Evolutionary conservation across 1,284 basidiomycete genomes (phyloP).

Genomic region (Leccinum laetum): DNA sequence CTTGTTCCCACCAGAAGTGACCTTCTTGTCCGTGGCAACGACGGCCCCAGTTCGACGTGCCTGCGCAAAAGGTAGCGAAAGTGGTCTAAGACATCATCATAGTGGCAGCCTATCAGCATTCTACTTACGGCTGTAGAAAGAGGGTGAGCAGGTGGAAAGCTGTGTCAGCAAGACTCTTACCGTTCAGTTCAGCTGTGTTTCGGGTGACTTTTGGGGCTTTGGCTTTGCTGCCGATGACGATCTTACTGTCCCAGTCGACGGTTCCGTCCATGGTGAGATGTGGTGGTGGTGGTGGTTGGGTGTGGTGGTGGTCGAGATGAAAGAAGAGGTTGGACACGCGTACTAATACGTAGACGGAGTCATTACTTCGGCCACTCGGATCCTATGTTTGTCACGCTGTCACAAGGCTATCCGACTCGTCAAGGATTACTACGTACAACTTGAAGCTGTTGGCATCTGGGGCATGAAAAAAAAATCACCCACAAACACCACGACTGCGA

Average conservation of each 20-base stretch:
- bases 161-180: slow-evolving; percentile 36
- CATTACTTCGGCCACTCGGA: neutral
- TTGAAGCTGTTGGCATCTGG: too few species aligned
- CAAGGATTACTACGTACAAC: too few species aligned
- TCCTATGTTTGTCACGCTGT: slow-evolving; percentile 1
- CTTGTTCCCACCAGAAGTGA: slow-evolving; percentile 67
- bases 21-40: slow-evolving; percentile 79
- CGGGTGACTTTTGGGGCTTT: slow-evolving; percentile 70
- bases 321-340: neutral
- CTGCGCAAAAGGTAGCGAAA: slow-evolving; percentile 34
- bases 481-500: too few species aligned
- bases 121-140: slow-evolving; percentile 48
- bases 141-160: slow-evolving; percentile 4
- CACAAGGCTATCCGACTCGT: neutral
- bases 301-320: slow-evolving; percentile 16
- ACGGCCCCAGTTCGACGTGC: slow-evolving; percentile 72
- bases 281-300: neutral
- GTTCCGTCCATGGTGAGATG: slow-evolving; percentile 48
- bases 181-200: slow-evolving; percentile 70
- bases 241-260: slow-evolving; percentile 69
- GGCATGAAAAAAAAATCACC: too few species aligned
- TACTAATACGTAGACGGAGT: neutral
- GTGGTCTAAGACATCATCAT: neutral
- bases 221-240: slow-evolving; percentile 77
- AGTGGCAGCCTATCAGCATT: neutral